Evolutionary conservation across 805 yeast species (phyloP).

Genomic region (Candida railenensis): DNA sequence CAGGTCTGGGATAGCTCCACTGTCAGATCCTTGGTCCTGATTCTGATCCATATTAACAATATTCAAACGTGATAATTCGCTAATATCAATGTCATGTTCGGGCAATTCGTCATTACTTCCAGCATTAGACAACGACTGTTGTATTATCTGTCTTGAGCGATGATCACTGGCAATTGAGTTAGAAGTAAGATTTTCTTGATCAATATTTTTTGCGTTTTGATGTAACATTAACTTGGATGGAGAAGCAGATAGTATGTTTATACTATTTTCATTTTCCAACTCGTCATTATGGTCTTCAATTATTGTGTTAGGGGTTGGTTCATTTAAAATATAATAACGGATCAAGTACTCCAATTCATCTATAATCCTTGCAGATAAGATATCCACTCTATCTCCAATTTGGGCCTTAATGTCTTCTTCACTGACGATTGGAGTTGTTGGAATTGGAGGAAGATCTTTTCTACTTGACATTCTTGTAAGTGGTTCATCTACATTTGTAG

Average conservation of each 20-base stretch:
- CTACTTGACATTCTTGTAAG: constrained; percentile 5
- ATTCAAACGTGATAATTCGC: constrained; percentile 39
- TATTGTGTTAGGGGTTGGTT: constrained; percentile 9
- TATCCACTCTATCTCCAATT: constrained; percentile 49
- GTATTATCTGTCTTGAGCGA: not conserved
- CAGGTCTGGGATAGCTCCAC: constrained; percentile 5
- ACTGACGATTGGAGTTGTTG: not conserved
- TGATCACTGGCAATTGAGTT: not conserved
- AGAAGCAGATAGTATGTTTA: not conserved
- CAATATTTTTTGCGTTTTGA: not conserved
- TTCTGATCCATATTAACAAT: constrained; percentile 31
- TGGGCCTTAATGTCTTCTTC: constrained; percentile 12
- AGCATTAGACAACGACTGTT: not conserved
- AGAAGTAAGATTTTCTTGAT: not conserved
- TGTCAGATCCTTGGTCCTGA: not conserved
- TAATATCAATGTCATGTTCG: constrained; percentile 25
- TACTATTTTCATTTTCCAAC: constrained; percentile 6
- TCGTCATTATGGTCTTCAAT: constrained; percentile 5
- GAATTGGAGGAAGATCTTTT: not conserved
- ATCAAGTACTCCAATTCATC: constrained; percentile 63
- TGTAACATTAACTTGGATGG: not conserved
- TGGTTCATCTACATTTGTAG: not conserved
- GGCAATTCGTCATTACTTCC: constrained; percentile 8
- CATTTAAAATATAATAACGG: constrained; percentile 37
- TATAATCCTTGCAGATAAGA: constrained; percentile 67